Conservation (phyloP, 371 early-diverging fungal species). For the Capillidium heterosporum region DNA sequence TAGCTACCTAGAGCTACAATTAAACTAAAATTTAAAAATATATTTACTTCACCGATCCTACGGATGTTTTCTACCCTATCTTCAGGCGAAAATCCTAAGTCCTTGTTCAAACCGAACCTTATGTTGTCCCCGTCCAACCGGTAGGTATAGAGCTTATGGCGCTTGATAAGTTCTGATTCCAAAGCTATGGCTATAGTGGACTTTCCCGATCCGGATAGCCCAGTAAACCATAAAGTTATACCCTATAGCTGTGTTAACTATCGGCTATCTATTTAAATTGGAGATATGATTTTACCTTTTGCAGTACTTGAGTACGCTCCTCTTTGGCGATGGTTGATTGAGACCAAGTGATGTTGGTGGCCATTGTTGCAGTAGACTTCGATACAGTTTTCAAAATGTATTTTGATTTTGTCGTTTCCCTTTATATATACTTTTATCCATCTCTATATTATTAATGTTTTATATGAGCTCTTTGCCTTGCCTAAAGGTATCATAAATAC, state of each 20-base stretch:
- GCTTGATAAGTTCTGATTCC: constrained; percentile 65
- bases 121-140: constrained; percentile 92
- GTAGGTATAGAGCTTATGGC: constrained; percentile 50
- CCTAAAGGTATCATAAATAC: no score
- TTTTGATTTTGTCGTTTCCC: no score
- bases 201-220: constrained; percentile 86
- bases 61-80: constrained; percentile 89
- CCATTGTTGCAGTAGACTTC: no score
- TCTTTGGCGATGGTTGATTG: not conserved
- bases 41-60: constrained; percentile 65
- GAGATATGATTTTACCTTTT: no score
- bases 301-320: not conserved
- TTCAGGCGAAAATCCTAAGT: constrained; percentile 75
- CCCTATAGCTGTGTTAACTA: constrained; percentile 25
- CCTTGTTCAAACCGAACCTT: constrained; percentile 86
- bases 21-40: not conserved
- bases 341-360: not conserved
- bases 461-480: no score
- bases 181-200: constrained; percentile 79
- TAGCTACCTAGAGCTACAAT: constrained; percentile 36
- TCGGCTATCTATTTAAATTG: no score
- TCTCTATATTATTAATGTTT: no score
- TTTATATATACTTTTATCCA: no score
- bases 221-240: constrained; percentile 81
- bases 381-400: no score